Evolutionary conservation across 805 yeast genomes (phyloP), one percentile per base, ranked within the genome.

Genomic region (Maudiozyma bulderi): DNA sequence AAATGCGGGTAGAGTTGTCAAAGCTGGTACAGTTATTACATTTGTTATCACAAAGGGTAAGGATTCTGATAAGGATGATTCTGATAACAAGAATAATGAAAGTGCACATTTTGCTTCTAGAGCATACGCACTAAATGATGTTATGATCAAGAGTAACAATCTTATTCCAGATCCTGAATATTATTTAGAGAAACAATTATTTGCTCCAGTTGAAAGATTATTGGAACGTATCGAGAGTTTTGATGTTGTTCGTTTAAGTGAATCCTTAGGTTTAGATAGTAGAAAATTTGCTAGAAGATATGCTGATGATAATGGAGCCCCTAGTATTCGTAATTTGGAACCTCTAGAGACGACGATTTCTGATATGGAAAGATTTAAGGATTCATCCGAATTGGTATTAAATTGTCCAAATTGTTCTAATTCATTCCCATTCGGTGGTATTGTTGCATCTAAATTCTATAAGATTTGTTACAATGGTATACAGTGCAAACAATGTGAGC

Each of bases 11-110:
- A 90, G 89, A 59, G 82, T 85, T 37, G 78, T 93, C 46, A 82
- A 82, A 54, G 95, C 95, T 0, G 96, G 95, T 20, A 84, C 84
- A 57, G 97, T 93, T 44, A 83, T 93, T 38, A 84, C 96, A 0
- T 93, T 76, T 69, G 84, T 93, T 42, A 82, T 93, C 35, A 79
- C 95, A 1, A 75, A 63, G 43, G 52, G 54, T 38, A 52, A 70
- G 4, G 73, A 70, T 13, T 6, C 32, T n/a, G 69, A 67, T 31
- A 77, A 71, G 38, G 71, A 67, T 3, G 56, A 47, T 11, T 45
- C 47, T 3, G 42, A 50, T 6, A 58, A 41, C 20, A 47, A 46
- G 20, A 41, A 45, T 20, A 31, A 42, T 5, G 34, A 52, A 9
- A 39, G 41, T 13, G 44, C 54, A 2, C 56, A 53, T 45, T 49